Conservation (phyloP, 1,284 basidiomycete genomes). For the Naganishia albida region DNA sequence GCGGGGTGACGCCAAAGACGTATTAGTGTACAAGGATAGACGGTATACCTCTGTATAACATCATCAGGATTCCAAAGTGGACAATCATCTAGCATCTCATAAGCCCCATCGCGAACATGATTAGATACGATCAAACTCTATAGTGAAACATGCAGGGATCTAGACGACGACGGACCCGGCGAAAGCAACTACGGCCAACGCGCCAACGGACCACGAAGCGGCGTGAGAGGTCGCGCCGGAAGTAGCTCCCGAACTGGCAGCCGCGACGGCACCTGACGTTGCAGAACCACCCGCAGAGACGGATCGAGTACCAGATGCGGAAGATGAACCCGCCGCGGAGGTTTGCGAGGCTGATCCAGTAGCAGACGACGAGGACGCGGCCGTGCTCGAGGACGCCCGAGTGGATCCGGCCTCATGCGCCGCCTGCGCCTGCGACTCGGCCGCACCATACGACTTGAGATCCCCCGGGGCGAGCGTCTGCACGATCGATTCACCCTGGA, state of each 20-base stretch:
- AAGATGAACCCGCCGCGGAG: conserved; percentile 48
- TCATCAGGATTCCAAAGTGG: too few species aligned
- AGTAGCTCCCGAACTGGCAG: conserved; percentile 27
- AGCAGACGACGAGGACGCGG: conserved; percentile 1
- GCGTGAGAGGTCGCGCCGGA: conserved; percentile 23
- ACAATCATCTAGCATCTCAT: not conserved
- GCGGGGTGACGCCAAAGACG: not conserved
- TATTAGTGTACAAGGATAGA: conserved; percentile 27
- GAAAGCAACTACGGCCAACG: not conserved
- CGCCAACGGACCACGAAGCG: not conserved
- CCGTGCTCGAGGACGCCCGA: conserved; percentile 1
- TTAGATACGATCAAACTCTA: not conserved
- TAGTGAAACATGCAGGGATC: not conserved
- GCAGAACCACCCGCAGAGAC: not conserved
- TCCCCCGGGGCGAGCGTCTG: conserved; percentile 22
- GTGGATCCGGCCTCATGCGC: conserved; percentile 5
- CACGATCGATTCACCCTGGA: conserved; percentile 20
- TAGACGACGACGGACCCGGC: not conserved
- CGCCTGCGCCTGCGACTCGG: conserved; percentile 4
- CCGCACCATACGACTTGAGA: conserved; percentile 19
- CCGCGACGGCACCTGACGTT: not conserved
- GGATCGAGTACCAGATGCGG: conserved; percentile 39
- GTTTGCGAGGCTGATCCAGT: conserved; percentile 25
- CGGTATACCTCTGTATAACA: conserved; percentile 12
- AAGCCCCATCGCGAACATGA: not conserved